Base-by-base conservation (phyloP, 495 filamentous ascomycete species). In the Viridothelium virens region DNA sequence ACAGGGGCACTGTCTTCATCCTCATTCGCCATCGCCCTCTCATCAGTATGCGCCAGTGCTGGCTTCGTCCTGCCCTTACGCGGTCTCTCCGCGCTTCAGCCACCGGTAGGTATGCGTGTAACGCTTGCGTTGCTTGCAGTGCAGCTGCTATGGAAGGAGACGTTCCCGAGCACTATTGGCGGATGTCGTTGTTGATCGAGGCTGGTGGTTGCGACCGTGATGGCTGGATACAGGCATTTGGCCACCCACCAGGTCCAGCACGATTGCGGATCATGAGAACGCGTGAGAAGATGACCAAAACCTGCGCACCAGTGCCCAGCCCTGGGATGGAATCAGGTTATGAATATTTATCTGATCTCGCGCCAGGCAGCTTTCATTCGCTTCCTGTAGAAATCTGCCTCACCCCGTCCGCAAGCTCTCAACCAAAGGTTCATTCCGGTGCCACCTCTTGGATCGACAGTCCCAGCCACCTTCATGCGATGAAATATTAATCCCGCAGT, bases 171-270 rank as follows among this genome's bases (percentile, higher is more conserved):
- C 53, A 9, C 36, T 36, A 59, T 59, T 59, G 53, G 53, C 53
- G 7, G 53, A 59, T 36, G 53, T 18, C 11, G 7, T 11, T 7
- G 25, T 59, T 9, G 31, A 36, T 36, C 25, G 53, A 36, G 53
- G 53, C 53, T 59, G 53, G 53, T 34, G 53, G 31, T 59, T 59
- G 53, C 53, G 53, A 59, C 53, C 53, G 18, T 59, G 53, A 59
- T 59, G 53, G 53, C 53, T 59, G 53, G 53, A 59, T 59, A 59
- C 53, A 59, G 53, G 53, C 53, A 59, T 59, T 59, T 36, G 53
- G 53, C 53, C 53, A 59, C 53, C 25, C 53, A 59, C 53, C 53
- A 59, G 53, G 7, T 34, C 53, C 7, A 18, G 53, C 53, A 59
- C 14, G 53, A 59, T 34, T 34, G 53, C 31, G 36, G 53, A 59